phyloP scores from a whole-genome alignment of 495 filamentous ascomycete species.

The Bacidia rubella region DNA sequence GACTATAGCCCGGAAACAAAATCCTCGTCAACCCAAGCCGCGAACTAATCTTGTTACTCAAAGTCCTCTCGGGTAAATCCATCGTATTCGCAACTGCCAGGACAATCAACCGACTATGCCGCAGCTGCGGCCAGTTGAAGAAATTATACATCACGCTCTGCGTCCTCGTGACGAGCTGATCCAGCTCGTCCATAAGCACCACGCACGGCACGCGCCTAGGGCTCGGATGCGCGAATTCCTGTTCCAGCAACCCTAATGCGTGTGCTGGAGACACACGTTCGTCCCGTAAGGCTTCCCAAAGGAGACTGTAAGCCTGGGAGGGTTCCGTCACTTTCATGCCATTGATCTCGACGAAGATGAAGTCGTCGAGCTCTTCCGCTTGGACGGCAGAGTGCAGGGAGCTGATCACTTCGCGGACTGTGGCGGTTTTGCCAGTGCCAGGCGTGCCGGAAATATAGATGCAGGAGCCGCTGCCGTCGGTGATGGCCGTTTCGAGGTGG shows the following conservation, averaged over 20 bases:
- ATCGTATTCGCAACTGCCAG: constrained; percentile 98
- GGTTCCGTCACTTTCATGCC: constrained; percentile 99
- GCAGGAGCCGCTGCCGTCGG: constrained; percentile 81
- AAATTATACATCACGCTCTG: constrained; percentile 99
- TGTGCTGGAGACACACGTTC: constrained; percentile 87
- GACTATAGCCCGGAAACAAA: constrained; percentile 93
- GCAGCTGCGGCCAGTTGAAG: constrained; percentile 97
- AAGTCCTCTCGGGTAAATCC: constrained; percentile 92
- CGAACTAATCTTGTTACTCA: constrained; percentile 95
- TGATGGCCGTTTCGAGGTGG: constrained; percentile 87
- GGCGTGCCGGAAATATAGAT: constrained; percentile 99
- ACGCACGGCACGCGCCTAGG: constrained; percentile 89
- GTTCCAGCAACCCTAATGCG: constrained; percentile 77
- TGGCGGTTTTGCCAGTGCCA: constrained; percentile 97
- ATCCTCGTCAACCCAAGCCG: constrained; percentile 82
- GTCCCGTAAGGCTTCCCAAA: constrained; percentile 92
- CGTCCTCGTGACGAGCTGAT: constrained; percentile 93
- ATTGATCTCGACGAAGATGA: constrained; percentile 99
- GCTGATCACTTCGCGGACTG: constrained; percentile 86
- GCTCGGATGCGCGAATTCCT: constrained; percentile 79
- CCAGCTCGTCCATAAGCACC: constrained; percentile 97
- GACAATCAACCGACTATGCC: constrained; percentile 85
- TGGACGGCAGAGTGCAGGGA: constrained; percentile 74
- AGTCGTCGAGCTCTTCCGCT: constrained; percentile 91
- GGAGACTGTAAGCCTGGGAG: constrained; percentile 84